Evolutionary conservation across 345 rosid genomes (phyloP), one percentile per base, ranked within the genome.

Genomic region (Triadica sebifera): DNA sequence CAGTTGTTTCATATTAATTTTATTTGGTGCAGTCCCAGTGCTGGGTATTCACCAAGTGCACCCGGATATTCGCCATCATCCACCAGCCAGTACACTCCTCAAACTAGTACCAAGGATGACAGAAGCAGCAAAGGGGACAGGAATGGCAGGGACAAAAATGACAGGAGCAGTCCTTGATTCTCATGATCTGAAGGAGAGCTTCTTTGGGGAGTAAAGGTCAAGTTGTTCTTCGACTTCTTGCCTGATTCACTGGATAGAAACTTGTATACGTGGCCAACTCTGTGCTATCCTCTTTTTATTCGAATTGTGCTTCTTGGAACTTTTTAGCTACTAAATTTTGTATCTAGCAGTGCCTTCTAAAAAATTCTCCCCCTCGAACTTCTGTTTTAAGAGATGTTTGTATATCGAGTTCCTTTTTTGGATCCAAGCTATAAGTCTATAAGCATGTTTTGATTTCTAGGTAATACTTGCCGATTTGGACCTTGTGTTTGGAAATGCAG

Each of bases 51-150:
- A 5, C 98, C 96, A 2, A 89, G 89, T 75, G 87, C 91, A 5
- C 94, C 94, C 0, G 93, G 97, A 46, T 89, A 90, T 78, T 93
- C 93, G 22, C 97, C 96, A 0, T 83, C 96, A 39, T 90, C 97
- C 0, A 85, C 96, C 8, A 86, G 96, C 77, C 96, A 90, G 83
- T 89, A 86, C 79, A 88, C 91, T 46, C 93, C 94, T 72, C 93
- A 88, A 39, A 81, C 88, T 37, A 83, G 89, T 55, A 79, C 78
- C 34, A 87, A 88, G 80, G 87, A 80, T 67, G 93, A 83, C 69
- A 80, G 70, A 81, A 74, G 75, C 56, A 64, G 76, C 5, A 81
- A 82, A 68, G 72, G 59, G 24, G 60, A 68, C 72, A 68, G 60
- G 74, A 76, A 80, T 39, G 76, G 29, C 59, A 71, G 25, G 22